phyloP scores from a whole-genome alignment of 106 monocot species.

The Chionographis japonica region DNA sequence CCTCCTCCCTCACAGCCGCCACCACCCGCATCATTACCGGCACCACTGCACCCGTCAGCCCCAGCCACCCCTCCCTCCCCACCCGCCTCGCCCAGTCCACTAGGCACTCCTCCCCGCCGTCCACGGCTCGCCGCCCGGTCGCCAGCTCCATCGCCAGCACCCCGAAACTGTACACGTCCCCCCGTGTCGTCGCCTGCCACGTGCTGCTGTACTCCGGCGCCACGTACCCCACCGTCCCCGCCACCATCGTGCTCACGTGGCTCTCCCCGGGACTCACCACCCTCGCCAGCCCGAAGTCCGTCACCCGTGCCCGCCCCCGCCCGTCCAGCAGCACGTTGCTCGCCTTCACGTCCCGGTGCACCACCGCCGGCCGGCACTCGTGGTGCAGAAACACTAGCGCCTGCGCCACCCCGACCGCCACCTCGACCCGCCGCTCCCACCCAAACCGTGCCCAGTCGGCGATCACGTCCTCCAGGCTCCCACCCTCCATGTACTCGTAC shows the following conservation, averaged over 20 bases:
- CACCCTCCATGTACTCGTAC: conserved; percentile 83
- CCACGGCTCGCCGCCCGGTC: conserved; percentile 70
- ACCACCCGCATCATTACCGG: background rate
- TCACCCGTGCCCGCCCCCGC: conserved; percentile 41
- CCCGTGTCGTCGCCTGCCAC: conserved; percentile 71
- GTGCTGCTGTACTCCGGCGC: conserved; percentile 78
- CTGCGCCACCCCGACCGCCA: conserved; percentile 60
- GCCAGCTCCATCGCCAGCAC: conserved; percentile 83
- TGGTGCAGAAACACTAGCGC: conserved; percentile 73
- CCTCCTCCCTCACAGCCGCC: conserved; percentile 2
- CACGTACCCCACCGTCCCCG: conserved; percentile 90
- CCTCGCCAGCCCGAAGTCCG: conserved; percentile 80
- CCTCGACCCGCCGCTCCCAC: conserved; percentile 28
- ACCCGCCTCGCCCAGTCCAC: conserved; percentile 61
- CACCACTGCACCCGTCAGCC: conserved; percentile 1
- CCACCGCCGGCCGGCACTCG: conserved; percentile 72
- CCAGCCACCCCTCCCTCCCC: conserved; percentile 11
- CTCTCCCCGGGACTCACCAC: conserved; percentile 47
- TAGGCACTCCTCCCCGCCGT: conserved; percentile 67
- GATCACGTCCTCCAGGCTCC: conserved; percentile 61
- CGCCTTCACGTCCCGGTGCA: conserved; percentile 93
- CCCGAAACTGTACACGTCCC: conserved; percentile 87
- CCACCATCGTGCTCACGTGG: conserved; percentile 80
- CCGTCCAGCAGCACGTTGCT: conserved; percentile 79
- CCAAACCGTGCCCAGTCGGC: conserved; percentile 35